phyloP scores from a whole-genome alignment of 148 eudicot genomes.

The Beta vulgaris region DNA sequence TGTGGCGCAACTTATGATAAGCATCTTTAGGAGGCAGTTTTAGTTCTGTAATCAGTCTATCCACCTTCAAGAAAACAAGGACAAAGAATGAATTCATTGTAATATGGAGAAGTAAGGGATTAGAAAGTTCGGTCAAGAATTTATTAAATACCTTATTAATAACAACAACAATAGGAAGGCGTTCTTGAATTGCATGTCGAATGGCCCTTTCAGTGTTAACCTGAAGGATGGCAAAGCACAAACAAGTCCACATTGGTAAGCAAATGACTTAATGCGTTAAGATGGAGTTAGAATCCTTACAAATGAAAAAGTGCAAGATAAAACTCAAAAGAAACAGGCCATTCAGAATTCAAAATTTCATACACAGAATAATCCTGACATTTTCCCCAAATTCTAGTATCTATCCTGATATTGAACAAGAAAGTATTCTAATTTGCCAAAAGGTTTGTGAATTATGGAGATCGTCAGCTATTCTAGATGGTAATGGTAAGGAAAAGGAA shows the following conservation, averaged over 20 bases:
- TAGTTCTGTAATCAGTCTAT: slow-evolving; percentile 91
- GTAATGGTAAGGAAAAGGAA: no score
- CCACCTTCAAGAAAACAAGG: slow-evolving; percentile 54
- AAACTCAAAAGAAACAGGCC: no score
- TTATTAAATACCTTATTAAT: slow-evolving; percentile 70
- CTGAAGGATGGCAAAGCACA: slow-evolving; percentile 25
- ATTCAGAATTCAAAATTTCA: not conserved
- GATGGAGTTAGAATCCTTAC: not conserved
- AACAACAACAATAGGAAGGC: slow-evolving; percentile 88
- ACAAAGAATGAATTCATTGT: no score
- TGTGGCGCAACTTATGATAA: slow-evolving; percentile 86
- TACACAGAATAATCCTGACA: not conserved
- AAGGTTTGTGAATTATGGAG: not conserved
- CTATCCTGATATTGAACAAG: not conserved
- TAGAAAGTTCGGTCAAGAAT: not conserved
- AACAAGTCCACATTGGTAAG: not conserved
- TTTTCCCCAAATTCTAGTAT: not conserved
- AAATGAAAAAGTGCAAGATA: not conserved
- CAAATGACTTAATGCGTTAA: not conserved
- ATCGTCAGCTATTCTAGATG: not conserved
- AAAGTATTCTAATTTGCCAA: not conserved
- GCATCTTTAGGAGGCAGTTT: slow-evolving; percentile 98
- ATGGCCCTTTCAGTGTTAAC: slow-evolving; percentile 98
- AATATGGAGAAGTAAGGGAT: no score
- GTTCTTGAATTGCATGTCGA: slow-evolving; percentile 94